Evolutionary conservation across 106 monocot species (phyloP).

Genomic region (Gastrodia elata): DNA sequence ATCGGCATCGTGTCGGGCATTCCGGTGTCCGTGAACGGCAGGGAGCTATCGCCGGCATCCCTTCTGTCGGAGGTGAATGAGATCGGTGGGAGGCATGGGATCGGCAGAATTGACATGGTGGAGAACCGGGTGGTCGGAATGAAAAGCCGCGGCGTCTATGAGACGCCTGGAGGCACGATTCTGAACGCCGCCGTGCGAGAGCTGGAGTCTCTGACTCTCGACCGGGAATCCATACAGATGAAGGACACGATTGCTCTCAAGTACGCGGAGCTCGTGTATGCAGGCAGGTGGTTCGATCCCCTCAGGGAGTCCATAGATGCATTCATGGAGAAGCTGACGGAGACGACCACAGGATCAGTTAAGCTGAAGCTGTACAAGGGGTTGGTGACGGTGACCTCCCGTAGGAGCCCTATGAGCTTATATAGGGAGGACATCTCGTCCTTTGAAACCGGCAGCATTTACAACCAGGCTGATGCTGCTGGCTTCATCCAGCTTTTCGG

Average conservation of each 20-base stretch:
- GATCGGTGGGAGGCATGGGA: constrained; percentile 71
- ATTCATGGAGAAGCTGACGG: constrained; percentile 74
- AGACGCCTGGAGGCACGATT: constrained; percentile 95
- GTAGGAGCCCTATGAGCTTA: constrained; percentile 67
- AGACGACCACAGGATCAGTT: constrained; percentile 66
- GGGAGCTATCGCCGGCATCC: constrained; percentile 64
- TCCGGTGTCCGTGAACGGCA: constrained; percentile 75
- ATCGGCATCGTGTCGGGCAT: constrained; percentile 64
- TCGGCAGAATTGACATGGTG: constrained; percentile 92
- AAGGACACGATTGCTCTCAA: constrained; percentile 74
- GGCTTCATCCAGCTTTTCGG: constrained; percentile 93
- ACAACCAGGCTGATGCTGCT: constrained; percentile 91
- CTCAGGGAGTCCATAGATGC: constrained; percentile 69
- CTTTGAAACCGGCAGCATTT: constrained; percentile 79
- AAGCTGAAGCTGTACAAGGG: constrained; percentile 88
- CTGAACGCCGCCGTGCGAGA: constrained; percentile 58
- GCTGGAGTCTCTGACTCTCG: constrained; percentile 81
- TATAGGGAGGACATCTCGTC: constrained; percentile 92
- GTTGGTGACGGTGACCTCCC: constrained; percentile 41
- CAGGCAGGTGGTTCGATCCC: constrained; percentile 87
- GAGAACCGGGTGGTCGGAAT: constrained; percentile 95
- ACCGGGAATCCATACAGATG: constrained; percentile 62
- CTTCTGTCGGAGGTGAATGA: constrained; percentile 63
- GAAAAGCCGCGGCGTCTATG: constrained; percentile 94
- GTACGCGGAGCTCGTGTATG: constrained; percentile 90